Evolutionary conservation across 1,139 yeast genomes (phyloP), one percentile per base, ranked within the genome.

Genomic region (Arxiozyma heterogenica): DNA sequence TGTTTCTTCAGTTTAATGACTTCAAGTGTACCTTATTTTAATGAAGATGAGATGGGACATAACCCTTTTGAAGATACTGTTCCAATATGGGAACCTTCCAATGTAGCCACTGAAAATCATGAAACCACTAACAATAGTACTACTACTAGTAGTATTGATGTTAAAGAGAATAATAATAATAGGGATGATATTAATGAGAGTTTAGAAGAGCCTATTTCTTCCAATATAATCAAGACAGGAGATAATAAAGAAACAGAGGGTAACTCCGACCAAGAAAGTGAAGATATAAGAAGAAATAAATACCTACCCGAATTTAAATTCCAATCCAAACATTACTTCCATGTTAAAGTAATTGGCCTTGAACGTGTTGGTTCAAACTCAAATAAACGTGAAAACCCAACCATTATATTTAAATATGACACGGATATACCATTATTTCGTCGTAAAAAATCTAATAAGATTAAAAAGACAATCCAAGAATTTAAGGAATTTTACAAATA

Each of bases 391-490:
- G 74, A 71, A 51, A 72, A 71, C 51, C 75, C 75, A 11, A 69
- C 66, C 0, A 60, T 72, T 8, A 57, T 69, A 38, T 71, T 72
- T 52, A 73, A 72, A 54, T 58, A 70, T 30, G 63, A 74, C 59
- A 78, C 83, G 7, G 84, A 84, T 50, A 73, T 91, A 47, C 93
- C 95, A 7, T 79, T 84, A 51, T 93, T 82, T 68, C 77, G 97
- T 55, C 90, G 87, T 57, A 72, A 80, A 9, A 69, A 72, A 6
- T 91, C 86, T 67, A 81, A 83, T 55, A 93, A 85, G 55, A 74
- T 93, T 23, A 81, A 96, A 59, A 79, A 98, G 55, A 85, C 96
- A 0, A 87, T 81, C 64, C 78, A 78, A 57, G 99, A 93, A 68
- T 76, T 90, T 59, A 80, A 79, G 47, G 81, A 82, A 61, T 81